Evolutionary conservation across 2,329 filamentous ascomycete genomes (phyloP).

Genomic region (Penicillium italicum): DNA sequence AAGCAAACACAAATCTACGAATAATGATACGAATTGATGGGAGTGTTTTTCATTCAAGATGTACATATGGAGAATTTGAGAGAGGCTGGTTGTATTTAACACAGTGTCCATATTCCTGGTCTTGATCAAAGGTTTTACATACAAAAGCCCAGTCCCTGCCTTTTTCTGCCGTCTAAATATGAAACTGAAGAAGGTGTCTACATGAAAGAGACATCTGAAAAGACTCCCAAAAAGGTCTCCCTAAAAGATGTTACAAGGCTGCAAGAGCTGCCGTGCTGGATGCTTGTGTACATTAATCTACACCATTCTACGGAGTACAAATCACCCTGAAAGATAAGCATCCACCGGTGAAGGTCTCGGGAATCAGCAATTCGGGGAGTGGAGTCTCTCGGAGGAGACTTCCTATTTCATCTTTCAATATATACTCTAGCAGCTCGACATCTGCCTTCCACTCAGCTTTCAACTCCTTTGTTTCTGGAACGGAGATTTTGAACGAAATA

Average conservation of each 20-base stretch:
- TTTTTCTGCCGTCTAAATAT: no score
- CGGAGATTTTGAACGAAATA: constrained; percentile 5
- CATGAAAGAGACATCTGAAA: no score
- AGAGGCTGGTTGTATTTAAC: not conserved
- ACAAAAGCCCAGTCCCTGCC: no score
- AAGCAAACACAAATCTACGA: not conserved
- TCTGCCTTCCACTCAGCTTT: constrained; percentile 17
- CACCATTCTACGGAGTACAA: not conserved
- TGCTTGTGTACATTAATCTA: not conserved
- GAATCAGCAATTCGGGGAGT: not conserved
- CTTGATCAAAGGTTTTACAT: no score
- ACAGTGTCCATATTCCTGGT: not conserved
- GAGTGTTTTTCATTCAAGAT: not conserved
- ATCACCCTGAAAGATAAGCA: not conserved
- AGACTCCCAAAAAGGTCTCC: no score
- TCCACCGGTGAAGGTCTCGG: not conserved
- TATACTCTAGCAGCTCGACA: constrained; percentile 21
- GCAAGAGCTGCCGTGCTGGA: no score
- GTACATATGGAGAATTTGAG: not conserved
- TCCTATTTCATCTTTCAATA: constrained; percentile 22
- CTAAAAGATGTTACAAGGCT: no score
- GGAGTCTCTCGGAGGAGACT: not conserved
- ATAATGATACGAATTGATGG: not conserved
- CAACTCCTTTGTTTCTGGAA: constrained; percentile 12
- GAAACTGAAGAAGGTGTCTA: no score